Conservation (phyloP, 495 filamentous ascomycete species). For the Aspergillus affinis region DNA sequence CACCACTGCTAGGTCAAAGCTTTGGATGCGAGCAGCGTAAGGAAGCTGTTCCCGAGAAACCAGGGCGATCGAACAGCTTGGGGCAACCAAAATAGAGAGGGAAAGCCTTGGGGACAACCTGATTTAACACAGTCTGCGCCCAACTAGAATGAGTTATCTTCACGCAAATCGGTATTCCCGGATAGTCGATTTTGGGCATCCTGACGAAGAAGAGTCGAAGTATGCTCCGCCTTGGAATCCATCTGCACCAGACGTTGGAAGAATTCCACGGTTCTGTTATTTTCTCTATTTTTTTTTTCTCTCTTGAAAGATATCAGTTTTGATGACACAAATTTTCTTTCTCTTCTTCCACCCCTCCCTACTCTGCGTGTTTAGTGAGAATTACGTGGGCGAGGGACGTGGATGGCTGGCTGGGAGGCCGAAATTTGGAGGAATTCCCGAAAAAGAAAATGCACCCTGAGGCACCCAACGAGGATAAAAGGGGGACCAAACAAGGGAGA, state of each 20-base stretch:
- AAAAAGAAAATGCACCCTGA: neutral
- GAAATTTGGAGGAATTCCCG: neutral
- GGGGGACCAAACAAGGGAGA: too few relatives aligned
- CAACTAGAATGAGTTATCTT: neutral
- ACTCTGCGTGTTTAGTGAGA: too few relatives aligned
- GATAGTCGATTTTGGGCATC: neutral
- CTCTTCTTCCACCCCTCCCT: too few relatives aligned
- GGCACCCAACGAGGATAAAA: neutral
- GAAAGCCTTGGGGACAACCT: neutral
- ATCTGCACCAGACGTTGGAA: neutral
- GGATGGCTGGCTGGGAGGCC: neutral
- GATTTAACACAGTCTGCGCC: neutral
- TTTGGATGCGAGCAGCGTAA: neutral
- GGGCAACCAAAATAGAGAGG: too few relatives aligned
- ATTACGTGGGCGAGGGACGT: neutral
- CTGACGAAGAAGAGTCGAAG: neutral
- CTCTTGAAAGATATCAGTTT: neutral
- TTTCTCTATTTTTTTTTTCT: neutral
- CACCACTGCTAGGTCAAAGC: neutral
- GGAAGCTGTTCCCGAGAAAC: neutral
- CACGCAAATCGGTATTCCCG: neutral
- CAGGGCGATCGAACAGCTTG: neutral
- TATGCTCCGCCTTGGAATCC: neutral
- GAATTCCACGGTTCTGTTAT: neutral
- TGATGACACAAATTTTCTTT: too few relatives aligned